These are phyloP conservation scores for Pseudomicrostroma phylloplanum DNA, from an alignment of 1,284 basidiomycete genomes.

Conservation along the genomic window DNA sequence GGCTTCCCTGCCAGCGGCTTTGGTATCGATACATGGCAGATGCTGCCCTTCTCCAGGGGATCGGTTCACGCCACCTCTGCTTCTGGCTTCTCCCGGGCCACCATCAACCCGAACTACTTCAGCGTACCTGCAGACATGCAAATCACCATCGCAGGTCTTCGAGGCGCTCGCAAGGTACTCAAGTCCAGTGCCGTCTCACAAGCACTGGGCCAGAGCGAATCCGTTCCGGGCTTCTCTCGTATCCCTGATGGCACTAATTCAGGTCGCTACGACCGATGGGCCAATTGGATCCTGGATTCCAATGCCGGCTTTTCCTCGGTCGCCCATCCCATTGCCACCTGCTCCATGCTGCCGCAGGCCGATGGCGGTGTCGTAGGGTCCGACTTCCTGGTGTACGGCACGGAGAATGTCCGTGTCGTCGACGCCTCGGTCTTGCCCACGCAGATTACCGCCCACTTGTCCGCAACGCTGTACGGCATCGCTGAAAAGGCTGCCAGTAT, in stretches of 20 bases:
- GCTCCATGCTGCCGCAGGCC: slow-evolving; percentile 60
- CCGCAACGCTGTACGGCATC: slow-evolving; percentile 29
- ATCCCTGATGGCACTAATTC: slow-evolving; percentile 35
- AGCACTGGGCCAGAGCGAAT: slow-evolving; percentile 27
- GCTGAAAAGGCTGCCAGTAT: slow-evolving; percentile 33
- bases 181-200: slow-evolving; percentile 35
- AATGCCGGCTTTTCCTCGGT: slow-evolving; percentile 52
- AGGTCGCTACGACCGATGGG: slow-evolving; percentile 48
- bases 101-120: slow-evolving; percentile 31
- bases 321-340: slow-evolving; percentile 61
- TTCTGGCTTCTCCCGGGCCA: slow-evolving; percentile 5
- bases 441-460: slow-evolving; percentile 34
- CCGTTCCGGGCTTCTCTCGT: slow-evolving; percentile 41
- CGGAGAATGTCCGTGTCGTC: slow-evolving; percentile 34
- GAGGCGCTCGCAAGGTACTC: slow-evolving; percentile 45
- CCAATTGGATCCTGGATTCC: slow-evolving; percentile 45
- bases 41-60: slow-evolving; percentile 10
- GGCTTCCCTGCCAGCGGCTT: background rate
- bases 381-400: slow-evolving; percentile 49
- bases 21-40: slow-evolving; percentile 19
- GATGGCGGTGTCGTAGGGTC: slow-evolving; percentile 57
- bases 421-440: slow-evolving; percentile 38
- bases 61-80: slow-evolving; percentile 3
- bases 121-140: slow-evolving; percentile 49
- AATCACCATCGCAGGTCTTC: slow-evolving; percentile 45